phyloP scores from a whole-genome alignment of 352 stramenopile species.

The Pythium volutum region DNA sequence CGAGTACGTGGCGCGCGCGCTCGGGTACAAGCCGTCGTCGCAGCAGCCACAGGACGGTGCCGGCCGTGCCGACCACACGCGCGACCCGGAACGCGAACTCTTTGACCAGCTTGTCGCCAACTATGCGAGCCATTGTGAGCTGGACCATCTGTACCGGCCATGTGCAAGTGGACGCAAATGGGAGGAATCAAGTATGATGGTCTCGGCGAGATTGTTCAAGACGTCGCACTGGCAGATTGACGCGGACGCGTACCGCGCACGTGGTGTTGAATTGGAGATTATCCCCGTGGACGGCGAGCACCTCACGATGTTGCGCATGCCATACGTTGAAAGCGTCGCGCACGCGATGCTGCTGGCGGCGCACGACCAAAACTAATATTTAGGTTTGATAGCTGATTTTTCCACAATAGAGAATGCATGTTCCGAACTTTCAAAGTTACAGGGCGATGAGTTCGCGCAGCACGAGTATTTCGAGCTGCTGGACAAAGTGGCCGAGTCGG shows the following conservation, averaged over 20 bases:
- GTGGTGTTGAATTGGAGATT: conserved; percentile 10
- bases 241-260: conserved; percentile 10
- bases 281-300: conserved; percentile 29
- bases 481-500: not conserved
- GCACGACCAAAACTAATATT: not conserved
- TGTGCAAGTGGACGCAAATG: conserved; percentile 12
- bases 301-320: conserved; percentile 32
- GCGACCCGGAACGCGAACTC: conserved; percentile 21
- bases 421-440: not conserved
- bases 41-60: conserved; percentile 22
- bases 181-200: conserved; percentile 15
- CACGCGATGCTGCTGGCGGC: conserved; percentile 1
- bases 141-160: conserved; percentile 39
- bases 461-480: conserved; percentile 1
- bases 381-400: not conserved
- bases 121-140: conserved; percentile 35
- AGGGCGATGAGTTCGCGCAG: not conserved
- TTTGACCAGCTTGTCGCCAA: conserved; percentile 34
- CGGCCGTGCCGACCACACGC: conserved; percentile 7
- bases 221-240: conserved; percentile 33
- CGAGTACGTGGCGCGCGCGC: conserved; percentile 19
- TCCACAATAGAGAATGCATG: not conserved
- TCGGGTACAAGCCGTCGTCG: conserved; percentile 8
- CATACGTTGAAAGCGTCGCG: conserved; percentile 29
- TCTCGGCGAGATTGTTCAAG: conserved; percentile 35